Conservation (phyloP, 1,284 basidiomycete species). For the Paramarasmius palmivorus region DNA sequence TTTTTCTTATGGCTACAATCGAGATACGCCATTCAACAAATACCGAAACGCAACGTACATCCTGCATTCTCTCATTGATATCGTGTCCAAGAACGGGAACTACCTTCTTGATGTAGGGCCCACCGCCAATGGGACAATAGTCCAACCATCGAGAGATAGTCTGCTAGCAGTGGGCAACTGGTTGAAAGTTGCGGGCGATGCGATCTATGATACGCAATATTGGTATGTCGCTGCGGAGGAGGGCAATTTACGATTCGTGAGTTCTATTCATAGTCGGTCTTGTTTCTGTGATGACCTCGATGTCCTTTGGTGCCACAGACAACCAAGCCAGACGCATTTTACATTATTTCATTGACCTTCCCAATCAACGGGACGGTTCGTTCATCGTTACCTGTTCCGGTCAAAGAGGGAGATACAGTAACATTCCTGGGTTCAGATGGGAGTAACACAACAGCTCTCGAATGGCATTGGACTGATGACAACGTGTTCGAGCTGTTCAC, state of each 20-base stretch:
- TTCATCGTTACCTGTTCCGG: constrained; percentile 28
- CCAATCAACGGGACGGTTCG: constrained; percentile 22
- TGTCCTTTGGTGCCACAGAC: constrained; percentile 15
- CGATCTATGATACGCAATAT: constrained; percentile 24
- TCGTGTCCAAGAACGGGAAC: constrained; percentile 34
- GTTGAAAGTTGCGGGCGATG: constrained; percentile 32
- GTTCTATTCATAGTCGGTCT: not conserved
- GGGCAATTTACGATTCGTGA: constrained; percentile 12
- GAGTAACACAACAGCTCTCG: constrained; percentile 13
- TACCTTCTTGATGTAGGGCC: constrained; percentile 37
- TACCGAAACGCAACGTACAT: constrained; percentile 31
- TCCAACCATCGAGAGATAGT: constrained; percentile 26
- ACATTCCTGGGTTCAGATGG: too few relatives aligned
- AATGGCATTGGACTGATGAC: constrained; percentile 9
- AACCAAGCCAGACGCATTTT: constrained; percentile 33
- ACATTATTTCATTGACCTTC: constrained; percentile 31
- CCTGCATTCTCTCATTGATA: constrained; percentile 34
- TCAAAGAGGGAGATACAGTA: constrained; percentile 30
- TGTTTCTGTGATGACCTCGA: not conserved
- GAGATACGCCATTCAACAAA: constrained; percentile 25
- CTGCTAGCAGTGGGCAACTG: constrained; percentile 32
- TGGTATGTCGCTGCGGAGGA: constrained; percentile 15
- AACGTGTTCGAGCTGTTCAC: constrained; percentile 9
- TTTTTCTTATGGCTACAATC: constrained; percentile 21
- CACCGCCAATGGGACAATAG: constrained; percentile 31